Percentiles rank a stretch among this genome's conserved stretches.
Conservation (phyloP, 352 stramenopile species). For the Phytophthora melonis region DNA sequence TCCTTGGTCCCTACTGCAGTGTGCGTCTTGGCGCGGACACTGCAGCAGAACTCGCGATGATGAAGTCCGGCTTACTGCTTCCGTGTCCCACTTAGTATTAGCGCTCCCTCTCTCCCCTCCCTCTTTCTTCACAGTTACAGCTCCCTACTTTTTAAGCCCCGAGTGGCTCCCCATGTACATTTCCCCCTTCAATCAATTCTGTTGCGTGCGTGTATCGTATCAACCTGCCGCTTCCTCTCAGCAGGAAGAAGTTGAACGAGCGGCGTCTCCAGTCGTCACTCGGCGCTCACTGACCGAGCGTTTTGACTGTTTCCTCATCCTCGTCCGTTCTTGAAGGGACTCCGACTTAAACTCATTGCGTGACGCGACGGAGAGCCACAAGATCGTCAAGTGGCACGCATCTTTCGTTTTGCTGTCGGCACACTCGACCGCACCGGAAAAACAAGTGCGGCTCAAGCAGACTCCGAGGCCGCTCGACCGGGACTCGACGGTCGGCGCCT, state of each 20-base stretch:
- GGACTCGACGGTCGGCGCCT: conserved; percentile 6
- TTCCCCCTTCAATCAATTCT: conserved; percentile 14
- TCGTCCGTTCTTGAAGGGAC: conserved; percentile 25
- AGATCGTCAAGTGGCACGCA: neutral
- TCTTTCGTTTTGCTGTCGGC: conserved; percentile 25
- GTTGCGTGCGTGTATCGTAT: conserved; percentile 28
- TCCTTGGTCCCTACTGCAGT: conserved; percentile 37
- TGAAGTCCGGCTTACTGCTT: conserved; percentile 8
- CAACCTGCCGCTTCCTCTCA: conserved; percentile 9
- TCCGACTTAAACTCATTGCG: conserved; percentile 50
- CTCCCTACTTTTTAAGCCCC: conserved; percentile 16
- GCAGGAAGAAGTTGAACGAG: conserved; percentile 6
- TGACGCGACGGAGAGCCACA: conserved; percentile 16
- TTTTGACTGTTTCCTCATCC: conserved; percentile 27
- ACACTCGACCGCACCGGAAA: conserved; percentile 10
- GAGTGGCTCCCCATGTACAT: conserved; percentile 28
- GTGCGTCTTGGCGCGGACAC: conserved; percentile 70
- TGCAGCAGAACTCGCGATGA: conserved; percentile 74
- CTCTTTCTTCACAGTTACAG: neutral
- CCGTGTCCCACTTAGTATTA: conserved; percentile 28
- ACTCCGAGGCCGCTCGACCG: conserved; percentile 10
- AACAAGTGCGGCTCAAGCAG: conserved; percentile 1
- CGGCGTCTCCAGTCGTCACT: neutral
- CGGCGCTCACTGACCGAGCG: conserved; percentile 25
- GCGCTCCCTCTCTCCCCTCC: conserved; percentile 4